These are phyloP conservation scores for Tilletia walkeri DNA, from an alignment of 1,284 basidiomycete genomes.

Conservation along the genomic window DNA sequence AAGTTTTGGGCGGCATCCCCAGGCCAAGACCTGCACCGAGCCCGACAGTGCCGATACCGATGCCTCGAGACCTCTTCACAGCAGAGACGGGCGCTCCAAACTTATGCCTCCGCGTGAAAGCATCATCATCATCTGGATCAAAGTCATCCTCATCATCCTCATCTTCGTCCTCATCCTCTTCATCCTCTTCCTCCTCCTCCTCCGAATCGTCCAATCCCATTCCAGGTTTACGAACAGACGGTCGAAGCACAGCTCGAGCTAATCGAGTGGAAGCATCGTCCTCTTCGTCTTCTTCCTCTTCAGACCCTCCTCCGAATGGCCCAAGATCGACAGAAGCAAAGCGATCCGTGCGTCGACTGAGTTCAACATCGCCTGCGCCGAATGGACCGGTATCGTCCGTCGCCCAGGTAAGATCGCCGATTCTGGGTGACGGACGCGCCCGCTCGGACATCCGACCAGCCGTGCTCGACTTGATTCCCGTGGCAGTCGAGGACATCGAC, in stretches of 20 bases:
- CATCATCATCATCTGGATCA: constrained; percentile 10
- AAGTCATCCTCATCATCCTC: constrained; percentile 11
- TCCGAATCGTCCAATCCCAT: constrained; percentile 20
- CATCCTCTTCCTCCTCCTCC: background rate
- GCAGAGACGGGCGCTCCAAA: background rate
- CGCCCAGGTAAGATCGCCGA: constrained; percentile 48
- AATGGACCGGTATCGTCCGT: constrained; percentile 48
- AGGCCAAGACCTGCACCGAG: background rate
- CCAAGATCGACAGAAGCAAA: constrained; percentile 15
- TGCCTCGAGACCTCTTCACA: background rate
- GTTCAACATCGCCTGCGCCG: constrained; percentile 22
- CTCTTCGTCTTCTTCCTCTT: constrained; percentile 14
- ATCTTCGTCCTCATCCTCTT: background rate
- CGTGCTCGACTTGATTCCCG: constrained; percentile 21
- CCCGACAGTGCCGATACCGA: constrained; percentile 6
- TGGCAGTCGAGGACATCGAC: constrained; percentile 23
- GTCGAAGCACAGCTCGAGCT: background rate
- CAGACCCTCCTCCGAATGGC: constrained; percentile 3
- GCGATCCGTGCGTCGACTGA: constrained; percentile 1
- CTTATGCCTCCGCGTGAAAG: constrained; percentile 7
- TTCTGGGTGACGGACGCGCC: constrained; percentile 29
- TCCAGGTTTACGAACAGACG: background rate
- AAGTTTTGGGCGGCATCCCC: background rate
- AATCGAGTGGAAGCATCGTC: background rate
- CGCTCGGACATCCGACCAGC: constrained; percentile 14